phyloP scores from a whole-genome alignment of 1,284 basidiomycete species.

The Anthracocystis setariae region DNA sequence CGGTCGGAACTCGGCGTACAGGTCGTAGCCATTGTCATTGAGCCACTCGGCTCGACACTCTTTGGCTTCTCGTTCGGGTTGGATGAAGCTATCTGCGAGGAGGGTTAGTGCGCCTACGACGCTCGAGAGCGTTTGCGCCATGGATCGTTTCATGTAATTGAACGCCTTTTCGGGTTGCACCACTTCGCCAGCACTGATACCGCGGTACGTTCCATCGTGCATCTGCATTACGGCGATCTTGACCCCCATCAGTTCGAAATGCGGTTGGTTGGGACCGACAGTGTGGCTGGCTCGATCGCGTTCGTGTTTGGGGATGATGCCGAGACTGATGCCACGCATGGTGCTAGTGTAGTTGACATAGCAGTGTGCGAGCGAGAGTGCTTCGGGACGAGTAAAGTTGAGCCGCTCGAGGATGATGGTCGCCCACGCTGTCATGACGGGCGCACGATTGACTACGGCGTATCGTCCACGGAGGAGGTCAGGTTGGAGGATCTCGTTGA shows the following conservation, averaged over 20 bases:
- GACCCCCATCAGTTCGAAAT: constrained; percentile 87
- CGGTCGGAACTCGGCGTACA: constrained; percentile 64
- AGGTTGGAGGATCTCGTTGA: constrained; percentile 55
- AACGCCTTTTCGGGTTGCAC: constrained; percentile 74
- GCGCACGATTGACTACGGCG: constrained; percentile 85
- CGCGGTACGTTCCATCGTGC: constrained; percentile 79
- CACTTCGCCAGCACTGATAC: constrained; percentile 78
- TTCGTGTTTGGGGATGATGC: constrained; percentile 33
- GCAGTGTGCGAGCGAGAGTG: constrained; percentile 86
- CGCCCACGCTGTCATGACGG: constrained; percentile 93
- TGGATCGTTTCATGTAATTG: constrained; percentile 57
- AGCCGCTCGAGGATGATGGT: constrained; percentile 83
- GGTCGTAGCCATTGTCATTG: constrained; percentile 52
- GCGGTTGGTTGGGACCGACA: constrained; percentile 82
- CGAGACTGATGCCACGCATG: constrained; percentile 39
- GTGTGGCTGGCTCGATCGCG: constrained; percentile 69
- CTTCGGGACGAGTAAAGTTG: constrained; percentile 86
- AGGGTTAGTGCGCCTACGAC: constrained; percentile 61
- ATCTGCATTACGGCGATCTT: constrained; percentile 86
- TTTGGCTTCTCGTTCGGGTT: constrained; percentile 7
- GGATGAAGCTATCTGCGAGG: constrained; percentile 61
- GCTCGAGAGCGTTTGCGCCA: constrained; percentile 62
- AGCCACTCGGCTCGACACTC: constrained; percentile 44
- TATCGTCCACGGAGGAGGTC: constrained; percentile 69
- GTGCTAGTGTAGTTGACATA: constrained; percentile 87